Conservation (phyloP, 2,329 filamentous ascomycete genomes). For the Myotisia sp. region DNA sequence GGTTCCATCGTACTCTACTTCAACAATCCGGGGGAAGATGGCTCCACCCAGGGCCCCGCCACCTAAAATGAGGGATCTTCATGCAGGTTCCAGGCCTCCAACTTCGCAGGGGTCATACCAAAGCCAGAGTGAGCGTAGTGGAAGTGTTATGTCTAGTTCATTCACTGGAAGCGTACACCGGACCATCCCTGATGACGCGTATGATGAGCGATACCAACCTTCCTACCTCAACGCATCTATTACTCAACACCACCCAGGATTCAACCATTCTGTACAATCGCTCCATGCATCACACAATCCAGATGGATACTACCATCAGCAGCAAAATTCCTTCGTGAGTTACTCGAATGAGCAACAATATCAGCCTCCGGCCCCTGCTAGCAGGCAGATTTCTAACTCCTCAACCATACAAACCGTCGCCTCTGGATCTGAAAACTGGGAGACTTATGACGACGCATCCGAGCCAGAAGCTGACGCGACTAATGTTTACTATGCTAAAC, state of each 20-base stretch:
- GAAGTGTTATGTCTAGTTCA: conserved; percentile 32
- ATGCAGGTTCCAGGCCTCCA: conserved; percentile 37
- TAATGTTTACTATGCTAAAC: conserved; percentile 66
- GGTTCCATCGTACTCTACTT: conserved; percentile 25
- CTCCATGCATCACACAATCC: conserved; percentile 27
- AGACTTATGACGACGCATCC: conserved; percentile 79
- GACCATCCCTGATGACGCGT: conserved; percentile 69
- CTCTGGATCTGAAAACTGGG: conserved; percentile 91
- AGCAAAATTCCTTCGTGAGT: conserved; percentile 5
- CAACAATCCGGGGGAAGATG: conserved; percentile 34
- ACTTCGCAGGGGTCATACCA: conserved; percentile 12
- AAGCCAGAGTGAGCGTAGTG: conserved; percentile 29
- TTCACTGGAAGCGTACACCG: conserved; percentile 32
- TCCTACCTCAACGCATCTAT: conserved; percentile 34
- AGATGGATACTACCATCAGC: conserved; percentile 20
- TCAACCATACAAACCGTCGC: conserved; percentile 50
- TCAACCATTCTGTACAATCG: conserved; percentile 27
- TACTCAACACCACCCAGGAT: conserved; percentile 25
- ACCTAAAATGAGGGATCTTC: conserved; percentile 83
- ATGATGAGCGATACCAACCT: conserved; percentile 49
- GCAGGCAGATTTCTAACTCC: conserved; percentile 57
- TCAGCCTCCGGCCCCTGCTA: conserved; percentile 24
- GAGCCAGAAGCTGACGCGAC: conserved; percentile 60
- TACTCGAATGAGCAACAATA: conserved; percentile 8
- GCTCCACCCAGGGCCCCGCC: conserved; percentile 54